Conservation (phyloP, 2,329 filamentous ascomycete genomes). For the Verticillium isaacii region DNA sequence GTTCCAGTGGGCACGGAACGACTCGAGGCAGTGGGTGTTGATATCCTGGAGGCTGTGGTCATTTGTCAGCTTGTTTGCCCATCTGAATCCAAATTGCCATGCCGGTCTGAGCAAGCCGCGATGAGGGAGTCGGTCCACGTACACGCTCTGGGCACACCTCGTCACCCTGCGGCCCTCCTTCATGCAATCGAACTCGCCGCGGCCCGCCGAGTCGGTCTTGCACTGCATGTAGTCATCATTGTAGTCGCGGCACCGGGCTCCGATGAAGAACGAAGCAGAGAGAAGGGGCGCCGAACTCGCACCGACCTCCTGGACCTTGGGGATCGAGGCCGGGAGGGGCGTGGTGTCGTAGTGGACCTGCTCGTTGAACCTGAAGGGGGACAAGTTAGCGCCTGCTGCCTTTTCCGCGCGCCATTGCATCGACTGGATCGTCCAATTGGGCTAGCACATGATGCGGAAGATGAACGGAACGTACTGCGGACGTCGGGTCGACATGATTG, state of each 20-base stretch:
- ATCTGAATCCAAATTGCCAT: background rate
- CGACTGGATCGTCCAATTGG: conserved; percentile 1
- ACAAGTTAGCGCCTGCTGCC: conserved; percentile 17
- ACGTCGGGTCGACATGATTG: conserved; percentile 36
- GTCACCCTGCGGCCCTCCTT: conserved; percentile 96
- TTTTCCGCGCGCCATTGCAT: background rate
- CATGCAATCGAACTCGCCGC: conserved; percentile 90
- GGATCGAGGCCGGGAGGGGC: conserved; percentile 86
- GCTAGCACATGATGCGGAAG: background rate
- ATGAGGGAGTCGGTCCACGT: conserved; percentile 37
- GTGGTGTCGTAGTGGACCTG: conserved; percentile 91
- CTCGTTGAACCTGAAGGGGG: conserved; percentile 78
- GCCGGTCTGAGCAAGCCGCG: background rate
- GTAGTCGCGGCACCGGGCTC: conserved; percentile 87
- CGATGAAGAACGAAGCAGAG: conserved; percentile 94
- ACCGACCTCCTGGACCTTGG: conserved; percentile 89
- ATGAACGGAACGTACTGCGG: conserved; percentile 29
- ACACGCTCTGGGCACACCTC: conserved; percentile 94
- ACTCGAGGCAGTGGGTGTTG: conserved; percentile 86
- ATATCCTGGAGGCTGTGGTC: conserved; percentile 76
- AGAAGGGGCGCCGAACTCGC: conserved; percentile 87
- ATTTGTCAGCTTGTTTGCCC: background rate
- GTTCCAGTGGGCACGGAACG: conserved; percentile 92
- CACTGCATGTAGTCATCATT: conserved; percentile 99
- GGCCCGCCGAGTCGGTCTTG: conserved; percentile 90